Evolutionary conservation across 2,329 filamentous ascomycete genomes (phyloP).

Genomic region (Penicillium sp.): DNA sequence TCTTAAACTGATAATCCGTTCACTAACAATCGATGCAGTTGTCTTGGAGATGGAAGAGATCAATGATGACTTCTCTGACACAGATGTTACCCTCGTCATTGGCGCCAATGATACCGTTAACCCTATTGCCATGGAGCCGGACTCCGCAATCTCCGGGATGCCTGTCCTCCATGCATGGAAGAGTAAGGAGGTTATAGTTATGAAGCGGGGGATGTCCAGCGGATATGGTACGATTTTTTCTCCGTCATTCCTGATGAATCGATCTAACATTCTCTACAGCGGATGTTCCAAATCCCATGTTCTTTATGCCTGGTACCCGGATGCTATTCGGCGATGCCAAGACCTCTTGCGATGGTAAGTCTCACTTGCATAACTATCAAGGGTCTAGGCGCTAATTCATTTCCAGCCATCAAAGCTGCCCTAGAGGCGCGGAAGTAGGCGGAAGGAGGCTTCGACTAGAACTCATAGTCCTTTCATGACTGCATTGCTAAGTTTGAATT

Average conservation of each 20-base stretch:
- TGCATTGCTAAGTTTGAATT: not conserved
- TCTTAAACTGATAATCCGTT: not conserved
- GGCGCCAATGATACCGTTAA: constrained; percentile 93
- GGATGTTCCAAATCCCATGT: constrained; percentile 91
- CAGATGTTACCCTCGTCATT: constrained; percentile 83
- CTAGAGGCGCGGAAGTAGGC: constrained; percentile 34
- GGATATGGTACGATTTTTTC: constrained; percentile 66
- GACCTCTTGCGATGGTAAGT: constrained; percentile 72
- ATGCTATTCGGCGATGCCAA: constrained; percentile 94
- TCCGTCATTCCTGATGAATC: not conserved
- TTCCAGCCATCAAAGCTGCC: constrained; percentile 44
- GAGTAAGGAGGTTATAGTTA: constrained; percentile 87
- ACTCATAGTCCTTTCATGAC: not conserved
- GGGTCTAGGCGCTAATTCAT: not conserved
- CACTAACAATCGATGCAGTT: constrained; percentile 42
- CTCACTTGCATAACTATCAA: not conserved
- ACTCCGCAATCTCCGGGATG: constrained; percentile 86
- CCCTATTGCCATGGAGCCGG: constrained; percentile 79
- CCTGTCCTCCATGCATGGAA: constrained; percentile 91
- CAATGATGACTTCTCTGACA: constrained; percentile 85
- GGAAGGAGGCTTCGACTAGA: constrained; percentile 21
- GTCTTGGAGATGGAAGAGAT: constrained; percentile 96
- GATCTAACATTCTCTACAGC: constrained; percentile 49
- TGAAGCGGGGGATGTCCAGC: constrained; percentile 88
- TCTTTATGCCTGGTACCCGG: constrained; percentile 82